Evolutionary conservation across 208 protist genomes (phyloP), one percentile per base, ranked within the genome.

Genomic region (Crithidia thermophila): DNA sequence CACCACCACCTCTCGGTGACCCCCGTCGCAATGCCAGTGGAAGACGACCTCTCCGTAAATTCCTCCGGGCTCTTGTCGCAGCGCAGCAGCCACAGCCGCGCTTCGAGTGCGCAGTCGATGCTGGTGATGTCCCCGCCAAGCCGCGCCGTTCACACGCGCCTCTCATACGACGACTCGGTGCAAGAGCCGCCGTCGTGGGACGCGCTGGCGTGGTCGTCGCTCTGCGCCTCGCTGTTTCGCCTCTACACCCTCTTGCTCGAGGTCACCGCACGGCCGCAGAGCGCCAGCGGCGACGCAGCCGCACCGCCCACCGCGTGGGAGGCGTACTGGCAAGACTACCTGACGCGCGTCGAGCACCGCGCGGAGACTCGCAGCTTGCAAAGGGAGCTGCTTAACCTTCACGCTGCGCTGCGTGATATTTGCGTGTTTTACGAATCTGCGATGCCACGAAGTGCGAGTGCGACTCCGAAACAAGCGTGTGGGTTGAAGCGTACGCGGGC

Each of bases 161-260:
- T 28, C 18, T 7, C 3, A 45, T 45, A 27, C 50, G 37, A 27
- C 14, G 42, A 37, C 5, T 8, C 20, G 14, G 40, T 31, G 20
- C 52, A 28, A 10, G 30, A 4, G 28, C 31, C 21, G 11, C 11
- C 42, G 39, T 30, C 40, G 53, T 62, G 42, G 45, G 45, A 42
- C 10, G n/a, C 28, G 1, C 20, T 21, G 30, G 6, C 33, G 23
- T 66, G 56, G 67, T 43, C 23, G n/a, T 39, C 40, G 21, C 67
- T 73, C 7, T 73, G 58, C 50, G 67, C 67, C 30, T 50, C 67
- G 21, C 39, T 73, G 10, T 5, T 33, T 14, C 56, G 67, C 7
- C 27, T 73, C 8, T 40, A 66, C 36, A 55, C 67, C 2, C 66
- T 59, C 47, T 13, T 47, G 5, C 6, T 46, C 9, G 55, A 56